Evolutionary conservation across 257 asterid genomes (phyloP), one percentile per base, ranked within the genome.

Genomic region (Hygrophila difformis): DNA sequence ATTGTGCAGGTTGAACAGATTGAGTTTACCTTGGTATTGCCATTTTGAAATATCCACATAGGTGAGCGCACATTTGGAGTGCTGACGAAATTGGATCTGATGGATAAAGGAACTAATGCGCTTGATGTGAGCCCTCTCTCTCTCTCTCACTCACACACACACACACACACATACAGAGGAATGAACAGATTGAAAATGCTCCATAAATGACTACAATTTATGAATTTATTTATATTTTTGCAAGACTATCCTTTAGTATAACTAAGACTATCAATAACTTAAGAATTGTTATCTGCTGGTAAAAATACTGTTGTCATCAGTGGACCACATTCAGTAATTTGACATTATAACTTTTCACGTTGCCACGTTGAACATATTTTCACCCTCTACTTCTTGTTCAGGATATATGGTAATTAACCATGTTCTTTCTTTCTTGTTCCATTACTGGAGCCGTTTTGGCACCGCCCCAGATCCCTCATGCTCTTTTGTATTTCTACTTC

Each of bases 51-150:
- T 39, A 52, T 7, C 2, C 39, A 26, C 51, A 56, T 72, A 87
- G 97, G 95, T 54, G 97, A 81, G 19, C 92, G 97, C 12, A 87
- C 97, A 15, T 87, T 87, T 62, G 97, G 95, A 47, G 97, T 87
- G 72, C 63, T 87, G 72, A 84, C 95, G 14, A 87, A 87, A 64
- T 75, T 87, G 33, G 97, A 87, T 72, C 71, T 87, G 64, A 87
- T 87, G 97, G 97, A 87, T 68, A 84, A 72, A 68, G 97, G 97
- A 65, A 87, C 97, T 46, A 78, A 87, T 53, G 95, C 97, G 12
- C 60, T 78, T 39, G 97, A 87, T 53, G 97, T 87, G 52, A 59
- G 62, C 62, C 51, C 49, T 39, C 55, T 55, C 40, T 28, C 53
- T 49, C 51, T 45, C 42, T 43, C 56, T 31, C 53, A 3, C 60